phyloP scores from a whole-genome alignment of 2,329 filamentous ascomycete genomes.

The Tolypocladium album region DNA sequence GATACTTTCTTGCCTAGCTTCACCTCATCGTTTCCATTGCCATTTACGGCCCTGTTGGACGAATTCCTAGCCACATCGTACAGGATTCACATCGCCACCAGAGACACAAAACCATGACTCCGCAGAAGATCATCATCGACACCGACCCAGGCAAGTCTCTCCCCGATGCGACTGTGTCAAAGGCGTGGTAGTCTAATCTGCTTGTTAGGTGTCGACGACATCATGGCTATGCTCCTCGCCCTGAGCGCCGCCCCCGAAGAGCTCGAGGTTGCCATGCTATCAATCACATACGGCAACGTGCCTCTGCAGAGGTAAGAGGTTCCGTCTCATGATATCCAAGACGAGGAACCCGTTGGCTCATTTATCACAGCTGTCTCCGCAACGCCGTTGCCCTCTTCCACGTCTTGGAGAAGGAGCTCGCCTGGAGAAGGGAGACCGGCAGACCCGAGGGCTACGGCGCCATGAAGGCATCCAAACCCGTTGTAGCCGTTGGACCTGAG shows the following conservation, averaged over 20 bases:
- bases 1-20: not conserved
- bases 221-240: conserved; percentile 78
- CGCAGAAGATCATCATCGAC: conserved; percentile 82
- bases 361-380: conserved; percentile 55
- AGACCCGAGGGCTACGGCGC: conserved; percentile 60
- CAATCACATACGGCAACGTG: conserved; percentile 90
- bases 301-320: conserved; percentile 60
- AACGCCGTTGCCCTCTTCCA: conserved; percentile 90
- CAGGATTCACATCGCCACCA: not conserved
- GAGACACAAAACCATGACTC: conserved; percentile 38
- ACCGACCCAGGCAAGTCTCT: conserved; percentile 66
- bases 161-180: not conserved
- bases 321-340: not conserved
- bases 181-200: not conserved
- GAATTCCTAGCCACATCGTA: not conserved
- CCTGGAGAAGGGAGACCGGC: conserved; percentile 66
- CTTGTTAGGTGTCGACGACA: conserved; percentile 67
- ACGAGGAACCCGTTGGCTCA: not conserved
- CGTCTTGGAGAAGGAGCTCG: conserved; percentile 77
- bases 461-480: conserved; percentile 62
- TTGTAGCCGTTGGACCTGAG: conserved; percentile 78
- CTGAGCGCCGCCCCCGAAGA: conserved; percentile 74
- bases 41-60: not conserved
- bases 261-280: conserved; percentile 75
- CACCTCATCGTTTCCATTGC: not conserved